These are phyloP conservation scores for Podospora fimiseda DNA, from an alignment of 495 filamentous ascomycete genomes.

Conservation along the genomic window DNA sequence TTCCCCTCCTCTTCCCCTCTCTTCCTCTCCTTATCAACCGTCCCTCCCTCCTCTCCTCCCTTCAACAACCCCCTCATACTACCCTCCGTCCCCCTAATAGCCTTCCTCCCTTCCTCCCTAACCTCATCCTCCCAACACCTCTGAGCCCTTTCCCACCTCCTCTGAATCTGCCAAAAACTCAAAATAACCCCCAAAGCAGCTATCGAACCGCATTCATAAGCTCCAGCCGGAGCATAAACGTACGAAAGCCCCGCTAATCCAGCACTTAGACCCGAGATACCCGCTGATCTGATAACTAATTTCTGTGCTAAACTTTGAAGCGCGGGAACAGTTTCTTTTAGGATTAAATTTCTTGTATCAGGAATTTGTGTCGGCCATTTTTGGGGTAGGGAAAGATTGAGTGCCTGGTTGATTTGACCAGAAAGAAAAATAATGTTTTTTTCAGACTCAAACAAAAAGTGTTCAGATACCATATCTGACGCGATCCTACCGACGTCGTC, in stretches of 20 bases:
- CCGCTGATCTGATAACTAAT: conserved; percentile 67
- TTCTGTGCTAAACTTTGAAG: conserved; percentile 77
- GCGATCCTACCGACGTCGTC: conserved; percentile 83
- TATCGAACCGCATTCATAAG: conserved; percentile 76
- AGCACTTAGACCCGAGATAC: conserved; percentile 54
- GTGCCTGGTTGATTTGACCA: conserved; percentile 65
- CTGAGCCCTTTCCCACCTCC: conserved; percentile 66
- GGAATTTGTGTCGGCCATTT: conserved; percentile 47
- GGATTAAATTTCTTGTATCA: conserved; percentile 53
- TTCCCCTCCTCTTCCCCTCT: conserved; percentile 38
- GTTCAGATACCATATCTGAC: conserved; percentile 63
- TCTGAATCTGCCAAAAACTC: conserved; percentile 68
- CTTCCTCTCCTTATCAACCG: conserved; percentile 13
- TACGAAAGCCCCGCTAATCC: conserved; percentile 65
- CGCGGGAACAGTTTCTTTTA: conserved; percentile 58
- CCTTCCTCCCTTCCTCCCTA: conserved; percentile 70
- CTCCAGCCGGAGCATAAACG: conserved; percentile 46
- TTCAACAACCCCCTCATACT: conserved; percentile 52
- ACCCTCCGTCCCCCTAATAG: conserved; percentile 63
- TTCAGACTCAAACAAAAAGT: conserved; percentile 72
- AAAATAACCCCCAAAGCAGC: conserved; percentile 71
- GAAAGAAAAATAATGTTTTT: conserved; percentile 68
- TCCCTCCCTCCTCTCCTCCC: conserved; percentile 29
- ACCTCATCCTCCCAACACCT: conserved; percentile 68
- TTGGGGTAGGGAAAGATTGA: background rate